A percentile compares a stretch with the other conserved stretches of the same genome.
Evolutionary conservation across 768 basidiomycete genomes (phyloP).

Genomic region (Tulasnella sp.): DNA sequence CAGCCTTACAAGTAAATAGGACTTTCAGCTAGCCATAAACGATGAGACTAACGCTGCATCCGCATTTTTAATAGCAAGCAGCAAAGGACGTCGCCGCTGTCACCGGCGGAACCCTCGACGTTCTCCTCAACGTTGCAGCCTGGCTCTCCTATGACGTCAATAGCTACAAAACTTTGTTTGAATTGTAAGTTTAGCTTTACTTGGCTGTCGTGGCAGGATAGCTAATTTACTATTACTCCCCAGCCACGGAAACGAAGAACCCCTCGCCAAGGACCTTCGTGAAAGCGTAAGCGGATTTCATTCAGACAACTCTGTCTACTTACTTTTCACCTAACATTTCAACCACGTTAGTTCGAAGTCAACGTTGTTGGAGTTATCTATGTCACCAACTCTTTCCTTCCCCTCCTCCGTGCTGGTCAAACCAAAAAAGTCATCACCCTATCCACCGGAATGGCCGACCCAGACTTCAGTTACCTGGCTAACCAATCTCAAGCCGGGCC

Average conservation of each 20-base stretch:
- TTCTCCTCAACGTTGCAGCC: slow-evolving; percentile 28
- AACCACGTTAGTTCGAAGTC: slow-evolving; percentile 14
- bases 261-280: slow-evolving; percentile 31
- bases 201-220: background rate
- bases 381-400: slow-evolving; percentile 32
- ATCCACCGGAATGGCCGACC: slow-evolving; percentile 20
- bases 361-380: slow-evolving; percentile 34
- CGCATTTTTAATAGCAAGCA: slow-evolving; percentile 18
- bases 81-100: slow-evolving; percentile 24
- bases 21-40: no score
- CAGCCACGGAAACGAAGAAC: background rate
- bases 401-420: slow-evolving; percentile 31
- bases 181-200: background rate
- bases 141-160: background rate
- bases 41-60: background rate
- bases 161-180: slow-evolving; percentile 1
- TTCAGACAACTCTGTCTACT: background rate
- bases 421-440: slow-evolving; percentile 29
- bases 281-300: slow-evolving; percentile 6
- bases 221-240: background rate
- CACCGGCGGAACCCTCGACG: slow-evolving; percentile 29
- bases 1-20: slow-evolving; percentile 37
- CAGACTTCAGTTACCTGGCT: slow-evolving; percentile 14
- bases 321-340: background rate
- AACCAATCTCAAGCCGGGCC: slow-evolving; percentile 8